Evolutionary conservation across 1,139 yeast genomes (phyloP), one percentile per base, ranked within the genome.

Genomic region (Candida sojae): DNA sequence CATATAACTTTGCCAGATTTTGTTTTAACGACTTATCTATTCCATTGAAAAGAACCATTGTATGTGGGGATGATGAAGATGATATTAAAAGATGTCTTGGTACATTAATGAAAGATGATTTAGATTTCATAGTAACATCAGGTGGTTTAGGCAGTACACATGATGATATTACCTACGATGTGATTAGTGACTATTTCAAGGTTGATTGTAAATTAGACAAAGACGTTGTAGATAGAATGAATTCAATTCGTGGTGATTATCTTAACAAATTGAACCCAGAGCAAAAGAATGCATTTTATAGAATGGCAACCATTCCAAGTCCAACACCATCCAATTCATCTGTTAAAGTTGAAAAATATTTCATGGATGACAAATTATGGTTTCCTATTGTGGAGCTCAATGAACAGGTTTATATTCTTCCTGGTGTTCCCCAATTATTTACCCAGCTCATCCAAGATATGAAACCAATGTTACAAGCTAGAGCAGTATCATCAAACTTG

Each of bases 111-210:
- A 60, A 64, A 23, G 61, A 71, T 21, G 70, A 77, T 42, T 84
- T 83, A 56, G 93, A 88, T 59, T 77, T 89, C 48, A 77, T 89
- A 5, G 78, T 88, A 13, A 88, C 96, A 0, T 81, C 90, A 13
- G 96, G 97, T 1, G 90, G 89, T 0, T 87, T 90, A 53, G 97
- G 97, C 0, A 88, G 96, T 3, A 90, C 96, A 0, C 96, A 89
- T 58, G 96, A 89, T 61, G 97, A 89, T 62, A 85, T 89, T 49
- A 88, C 96, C 0, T 89, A 90, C 63, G 83, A 82, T 45, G 77
- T 86, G 5, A 63, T 89, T 12, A 88, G 91, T 1, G 78, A 77
- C 53, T 86, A 88, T 21, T 89, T 75, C 58, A 67, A 67, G 1
- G 64, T 86, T 9, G 77, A 77, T 0, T 68, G 84, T 49, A 65